Evolutionary conservation across 192 early-diverging fungal species (phyloP), one percentile per base, ranked within the genome.

Genomic region (Funneliformis geosporum): DNA sequence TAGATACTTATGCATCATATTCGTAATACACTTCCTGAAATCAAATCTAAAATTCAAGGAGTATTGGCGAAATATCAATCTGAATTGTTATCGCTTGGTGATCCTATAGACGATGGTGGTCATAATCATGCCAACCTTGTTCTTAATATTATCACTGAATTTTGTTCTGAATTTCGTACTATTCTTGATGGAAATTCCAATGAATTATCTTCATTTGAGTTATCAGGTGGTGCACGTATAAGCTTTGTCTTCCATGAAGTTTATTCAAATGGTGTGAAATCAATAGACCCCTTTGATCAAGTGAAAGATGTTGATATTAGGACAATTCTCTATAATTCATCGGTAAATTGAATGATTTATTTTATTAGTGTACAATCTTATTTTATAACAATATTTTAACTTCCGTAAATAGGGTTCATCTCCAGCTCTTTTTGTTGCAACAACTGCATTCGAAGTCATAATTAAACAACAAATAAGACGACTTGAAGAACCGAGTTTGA

Each of bases 1-100:
- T 84, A 95, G 94, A 96, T 99, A 68, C 89, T 99, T 74, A 99
- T 98, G 96, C 96, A 98, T 89, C 98, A 99, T 84, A 99, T 99
- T 85, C 92, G 93, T 70, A 96, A 94, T 80, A 99, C 96, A 23
- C 87, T 99, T 39, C 98, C 98, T 39, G 98, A 99, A 82, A 99
- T 99, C 83, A 99, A 99, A 82, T 92, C 96, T 28, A 98, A 98
- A 85, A 98, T 99, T 62, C 88, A 94, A 62, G 88, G 93, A 1
- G 90, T 94, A 2, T 81, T 99, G 44, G 84, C 84, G 42, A 96
- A 96, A 81, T 98, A 98, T 84, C 88, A 89, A 64, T 83, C 86
- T 70, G 97, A 99, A 85, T 91, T 99, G 5, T 85, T 86, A 18
- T 88, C 90, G 80, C 91, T 99, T 33, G 98, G 98, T 60, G 97